A percentile compares a stretch with the other conserved stretches of the same genome.
phyloP scores from a whole-genome alignment of 1,284 basidiomycete species.

The Cryptococcus amylolentus region DNA sequence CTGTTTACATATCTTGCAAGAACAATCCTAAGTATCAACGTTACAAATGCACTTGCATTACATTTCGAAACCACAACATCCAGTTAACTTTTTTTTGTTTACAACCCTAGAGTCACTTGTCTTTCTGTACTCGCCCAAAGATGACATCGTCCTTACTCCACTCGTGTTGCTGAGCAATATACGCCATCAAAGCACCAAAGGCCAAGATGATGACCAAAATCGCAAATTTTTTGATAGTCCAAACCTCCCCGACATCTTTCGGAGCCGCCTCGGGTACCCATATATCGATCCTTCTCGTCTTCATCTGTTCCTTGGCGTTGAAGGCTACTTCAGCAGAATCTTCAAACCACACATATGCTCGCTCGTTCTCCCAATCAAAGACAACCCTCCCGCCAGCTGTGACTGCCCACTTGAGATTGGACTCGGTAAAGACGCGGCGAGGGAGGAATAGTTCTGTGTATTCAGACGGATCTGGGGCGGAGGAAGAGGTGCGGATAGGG shows the following conservation, averaged over 20 bases:
- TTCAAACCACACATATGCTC: constrained; percentile 42
- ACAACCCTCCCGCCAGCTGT: constrained; percentile 27
- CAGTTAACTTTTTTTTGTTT: neutral
- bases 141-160: constrained; percentile 16
- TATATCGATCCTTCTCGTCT: constrained; percentile 31
- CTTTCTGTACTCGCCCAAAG: neutral
- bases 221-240: neutral
- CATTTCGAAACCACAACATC: neutral
- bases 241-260: neutral
- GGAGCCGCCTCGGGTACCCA: constrained; percentile 22
- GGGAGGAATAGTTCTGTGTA: constrained; percentile 81
- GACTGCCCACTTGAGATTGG: constrained; percentile 18
- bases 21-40: neutral
- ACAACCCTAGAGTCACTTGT: neutral
- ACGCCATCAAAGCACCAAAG: constrained; percentile 4
- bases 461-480: constrained; percentile 53
- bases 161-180: constrained; percentile 14
- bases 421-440: constrained; percentile 23
- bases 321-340: constrained; percentile 14
- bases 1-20: constrained; percentile 53
- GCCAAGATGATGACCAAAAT: constrained; percentile 1
- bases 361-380: constrained; percentile 30
- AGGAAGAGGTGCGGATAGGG: constrained; percentile 10
- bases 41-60: neutral
- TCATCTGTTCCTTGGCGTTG: constrained; percentile 3